A percentile compares a stretch with the other conserved stretches of the same genome.
Evolutionary conservation across 495 filamentous ascomycete genomes (phyloP).

Genomic region (Penicillium pulvis): DNA sequence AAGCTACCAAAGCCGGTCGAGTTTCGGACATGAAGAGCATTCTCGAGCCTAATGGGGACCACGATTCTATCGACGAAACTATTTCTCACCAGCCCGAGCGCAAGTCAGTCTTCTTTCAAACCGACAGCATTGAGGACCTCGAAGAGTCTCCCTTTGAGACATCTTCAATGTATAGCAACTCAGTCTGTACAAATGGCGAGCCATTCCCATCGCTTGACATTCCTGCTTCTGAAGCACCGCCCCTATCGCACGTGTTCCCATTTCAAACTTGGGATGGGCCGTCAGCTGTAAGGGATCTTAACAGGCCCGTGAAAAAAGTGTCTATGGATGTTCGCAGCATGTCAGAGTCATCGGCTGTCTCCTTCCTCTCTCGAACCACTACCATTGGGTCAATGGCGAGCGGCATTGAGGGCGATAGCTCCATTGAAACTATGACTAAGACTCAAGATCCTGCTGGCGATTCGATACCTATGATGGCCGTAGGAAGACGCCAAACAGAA

Average conservation of each 20-base stretch:
- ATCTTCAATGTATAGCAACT: constrained; percentile 28
- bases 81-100: constrained; percentile 40
- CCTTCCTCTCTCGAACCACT: constrained; percentile 71
- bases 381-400: constrained; percentile 74
- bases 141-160: constrained; percentile 27
- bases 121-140: constrained; percentile 43
- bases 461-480: constrained; percentile 94
- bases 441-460: constrained; percentile 82
- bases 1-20: constrained; percentile 75
- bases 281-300: constrained; percentile 50
- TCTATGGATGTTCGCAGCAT: constrained; percentile 86
- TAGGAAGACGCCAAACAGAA: constrained; percentile 71
- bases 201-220: constrained; percentile 22
- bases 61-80: constrained; percentile 44
- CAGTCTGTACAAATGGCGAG: constrained; percentile 26
- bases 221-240: constrained; percentile 55
- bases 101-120: constrained; percentile 42
- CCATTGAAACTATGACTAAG: constrained; percentile 76
- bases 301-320: constrained; percentile 66
- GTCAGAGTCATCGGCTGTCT: constrained; percentile 81
- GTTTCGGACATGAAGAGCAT: constrained; percentile 74
- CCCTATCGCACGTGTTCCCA: constrained; percentile 85
- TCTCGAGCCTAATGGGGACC: constrained; percentile 66
- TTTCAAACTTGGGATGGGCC: constrained; percentile 63
- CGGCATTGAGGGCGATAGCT: constrained; percentile 80